Evolutionary conservation across 139 green algal genomes (phyloP).

Genomic region (Pseudopediastrum boryanum): DNA sequence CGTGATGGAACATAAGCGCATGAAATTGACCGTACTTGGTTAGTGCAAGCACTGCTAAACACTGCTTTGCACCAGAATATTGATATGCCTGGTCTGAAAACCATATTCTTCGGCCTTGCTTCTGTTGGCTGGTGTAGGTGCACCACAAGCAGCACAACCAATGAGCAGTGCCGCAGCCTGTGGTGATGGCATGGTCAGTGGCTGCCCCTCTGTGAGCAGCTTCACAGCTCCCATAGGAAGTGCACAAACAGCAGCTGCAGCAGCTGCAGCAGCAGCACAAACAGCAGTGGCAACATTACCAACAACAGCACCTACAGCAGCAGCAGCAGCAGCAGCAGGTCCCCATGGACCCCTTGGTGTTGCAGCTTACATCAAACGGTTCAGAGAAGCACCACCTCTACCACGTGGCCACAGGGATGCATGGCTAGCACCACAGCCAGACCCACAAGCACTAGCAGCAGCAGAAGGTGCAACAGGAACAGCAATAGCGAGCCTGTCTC

Average conservation of each 20-base stretch:
- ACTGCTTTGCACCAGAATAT: neutral
- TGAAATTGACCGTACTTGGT: too few relatives aligned
- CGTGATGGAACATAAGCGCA: too few relatives aligned
- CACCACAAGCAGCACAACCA: neutral
- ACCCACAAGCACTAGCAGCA: conserved; percentile 2
- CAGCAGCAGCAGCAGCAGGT: conserved; percentile 4
- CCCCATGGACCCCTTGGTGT: neutral
- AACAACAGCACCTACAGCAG: neutral
- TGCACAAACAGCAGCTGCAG: neutral
- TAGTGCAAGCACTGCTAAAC: too few relatives aligned
- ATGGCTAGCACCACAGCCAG: neutral
- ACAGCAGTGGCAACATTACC: neutral
- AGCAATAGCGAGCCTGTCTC: too few relatives aligned
- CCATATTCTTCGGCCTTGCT: too few relatives aligned
- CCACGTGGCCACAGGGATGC: neutral
- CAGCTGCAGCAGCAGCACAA: conserved; percentile 11
- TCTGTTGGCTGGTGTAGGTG: neutral
- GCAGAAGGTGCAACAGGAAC: neutral
- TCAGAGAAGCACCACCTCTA: neutral
- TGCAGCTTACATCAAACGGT: neutral
- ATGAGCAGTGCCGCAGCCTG: neutral
- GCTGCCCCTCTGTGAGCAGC: neutral
- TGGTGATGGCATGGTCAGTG: neutral
- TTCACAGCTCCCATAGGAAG: neutral
- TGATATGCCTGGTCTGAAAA: too few relatives aligned